Base-by-base conservation (phyloP, 805 yeast genomes). In the Schizosaccharomyces cryophilus region DNA sequence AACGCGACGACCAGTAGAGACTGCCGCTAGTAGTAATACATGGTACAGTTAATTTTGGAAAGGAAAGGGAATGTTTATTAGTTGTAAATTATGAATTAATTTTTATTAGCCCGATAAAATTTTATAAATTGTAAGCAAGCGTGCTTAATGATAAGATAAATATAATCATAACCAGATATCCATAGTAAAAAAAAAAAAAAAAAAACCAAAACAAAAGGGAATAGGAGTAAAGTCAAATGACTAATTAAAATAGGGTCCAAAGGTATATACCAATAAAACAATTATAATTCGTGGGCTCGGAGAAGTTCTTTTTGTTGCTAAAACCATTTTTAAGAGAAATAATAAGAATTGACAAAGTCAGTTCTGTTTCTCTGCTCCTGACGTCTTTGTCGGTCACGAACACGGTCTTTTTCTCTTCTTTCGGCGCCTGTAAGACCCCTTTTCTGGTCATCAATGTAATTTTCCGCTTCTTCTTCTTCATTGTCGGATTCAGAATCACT, bases 1-100 rank as follows among this genome's bases (percentile, higher is more conserved):
- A 0, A 70, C 75, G 60, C 68, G 82, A 54, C 35, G 30, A 51
- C 56, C 56, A 17, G 35, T 29, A 19, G 51, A 45, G 26, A 45
- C 51, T 4, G 6, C 51, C 9, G 26, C 51, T 17, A 51, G 4
- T 35, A 24, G 35, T 26, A 51, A 21, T 21, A 24, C 56, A 19
- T 51, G 56, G 56, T 51, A 51, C 15, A 29, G 56, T 29, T 51
- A 29, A 51, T 45, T 19, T 24, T 45, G 26, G 26, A 19, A 45
- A 4, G 26, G 26, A n/a, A 42, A 45, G 21, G 40, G 13, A 35
- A 2, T 9, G 40, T 35, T 35, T 35, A 35, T 35, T 9, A 35
- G 9, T 6, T 11, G 3, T 9, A 35, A 35, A 35, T 35, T 11
- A 35, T 7, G 13, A 35, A 35, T 35, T 35, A 35, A 6, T 35